Base-by-base conservation (phyloP, 2,329 filamentous ascomycete species). In the Diaporthe caulivora region DNA sequence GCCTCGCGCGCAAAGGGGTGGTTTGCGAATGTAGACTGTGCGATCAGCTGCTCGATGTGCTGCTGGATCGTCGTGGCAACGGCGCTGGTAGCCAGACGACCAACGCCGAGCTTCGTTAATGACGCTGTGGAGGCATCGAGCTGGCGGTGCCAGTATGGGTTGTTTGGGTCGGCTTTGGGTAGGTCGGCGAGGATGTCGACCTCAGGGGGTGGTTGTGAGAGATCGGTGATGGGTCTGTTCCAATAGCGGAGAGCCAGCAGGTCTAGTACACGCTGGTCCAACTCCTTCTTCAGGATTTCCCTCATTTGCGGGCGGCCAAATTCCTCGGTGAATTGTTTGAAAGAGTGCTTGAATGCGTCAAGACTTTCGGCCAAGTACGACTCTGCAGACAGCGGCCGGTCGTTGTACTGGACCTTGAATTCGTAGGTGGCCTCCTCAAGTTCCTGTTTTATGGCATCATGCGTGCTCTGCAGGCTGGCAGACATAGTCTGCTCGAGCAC, bases 401-500 rank as follows among this genome's bases (percentile, higher is more conserved):
- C 97, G 80, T 99, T 99, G 85, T 99, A 99, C 82, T 99, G 97
- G 7, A 99, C 97, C 82, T 99, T 99, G 88, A 98, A 99, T 83
- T 99, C 96, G 80, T 99, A 99, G 0, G 94, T 96, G 3, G 97
- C 95, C 83, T 99, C 97, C 79, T 98, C 96, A 0, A 99, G 90
- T 82, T 99, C 97, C 81, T 98, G 95, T 75, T 93, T 93, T 77
- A 99, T 98, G 13, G 95, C 95, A 80, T 98, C 95, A 78, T 94
- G 94, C 4, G 97, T 99, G 71, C 91, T 92, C 78, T 97, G 94
- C 71, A 99, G 87, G 79, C 94, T 98, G 44, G 94, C 91, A 37
- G 96, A 96, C 97, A 99, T 99, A 5, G 95, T 98, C 80, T 98
- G 94, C 82, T 99, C 97, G 49, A 99, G 89, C 49, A 98, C 95